These are phyloP conservation scores for Coleophoma eucalyptorum DNA, from an alignment of 2,329 filamentous ascomycete genomes.

Conservation along the genomic window DNA sequence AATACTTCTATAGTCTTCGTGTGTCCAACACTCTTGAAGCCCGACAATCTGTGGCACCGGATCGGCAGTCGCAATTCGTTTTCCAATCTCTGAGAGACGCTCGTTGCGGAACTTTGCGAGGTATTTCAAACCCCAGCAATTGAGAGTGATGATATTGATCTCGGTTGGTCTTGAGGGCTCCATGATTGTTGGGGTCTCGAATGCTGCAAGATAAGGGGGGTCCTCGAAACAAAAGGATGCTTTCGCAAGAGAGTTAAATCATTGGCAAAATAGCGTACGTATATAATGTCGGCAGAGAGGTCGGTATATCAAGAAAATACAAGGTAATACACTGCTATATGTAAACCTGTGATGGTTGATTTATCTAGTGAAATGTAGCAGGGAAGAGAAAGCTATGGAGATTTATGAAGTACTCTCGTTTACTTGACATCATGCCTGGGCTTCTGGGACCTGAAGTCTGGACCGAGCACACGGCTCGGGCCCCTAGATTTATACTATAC, in stretches of 20 bases:
- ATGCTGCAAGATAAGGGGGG: not conserved
- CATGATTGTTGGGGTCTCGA: constrained; percentile 12
- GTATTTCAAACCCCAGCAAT: constrained; percentile 95
- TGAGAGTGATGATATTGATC: constrained; percentile 81
- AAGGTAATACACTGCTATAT: no score
- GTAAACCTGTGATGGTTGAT: no score
- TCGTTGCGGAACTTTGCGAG: constrained; percentile 74
- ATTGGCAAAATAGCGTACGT: no score
- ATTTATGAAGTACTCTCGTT: no score
- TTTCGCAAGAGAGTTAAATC: not conserved
- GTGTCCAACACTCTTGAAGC: constrained; percentile 94
- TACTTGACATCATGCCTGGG: no score
- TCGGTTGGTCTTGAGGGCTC: constrained; percentile 41
- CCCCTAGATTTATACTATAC: no score
- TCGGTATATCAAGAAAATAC: no score
- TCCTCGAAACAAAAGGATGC: not conserved
- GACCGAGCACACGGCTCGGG: no score
- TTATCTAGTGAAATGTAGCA: no score
- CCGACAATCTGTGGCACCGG: constrained; percentile 80
- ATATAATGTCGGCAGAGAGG: no score
- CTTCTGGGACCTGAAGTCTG: no score
- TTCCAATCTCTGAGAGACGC: constrained; percentile 80
- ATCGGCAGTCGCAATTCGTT: constrained; percentile 63
- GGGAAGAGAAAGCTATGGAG: no score
- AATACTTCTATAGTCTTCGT: constrained; percentile 77